Evolutionary conservation across 2,329 filamentous ascomycete genomes (phyloP).

Genomic region (Huntiella decipiens): DNA sequence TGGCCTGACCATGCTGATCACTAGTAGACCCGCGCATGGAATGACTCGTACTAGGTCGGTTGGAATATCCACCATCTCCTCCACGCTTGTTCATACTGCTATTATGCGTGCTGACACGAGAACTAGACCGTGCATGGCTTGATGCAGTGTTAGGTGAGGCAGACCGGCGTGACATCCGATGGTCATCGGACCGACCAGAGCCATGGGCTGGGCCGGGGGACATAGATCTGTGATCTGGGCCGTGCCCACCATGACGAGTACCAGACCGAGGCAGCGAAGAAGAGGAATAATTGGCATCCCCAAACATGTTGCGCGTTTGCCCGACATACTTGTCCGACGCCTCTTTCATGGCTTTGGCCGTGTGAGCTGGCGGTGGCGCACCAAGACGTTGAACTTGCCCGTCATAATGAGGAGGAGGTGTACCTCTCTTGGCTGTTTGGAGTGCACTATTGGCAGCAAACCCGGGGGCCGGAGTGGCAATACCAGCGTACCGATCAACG

Average conservation of each 20-base stretch:
- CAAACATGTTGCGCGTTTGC: conserved; percentile 68
- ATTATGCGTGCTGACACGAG: conserved; percentile 15
- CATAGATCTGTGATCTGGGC: conserved; percentile 37
- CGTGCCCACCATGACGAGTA: conserved; percentile 40
- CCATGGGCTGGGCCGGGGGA: conserved; percentile 44
- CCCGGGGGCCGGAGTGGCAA: conserved; percentile 58
- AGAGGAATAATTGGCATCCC: conserved; percentile 14
- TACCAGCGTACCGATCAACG: conserved; percentile 90
- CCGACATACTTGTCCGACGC: conserved; percentile 74
- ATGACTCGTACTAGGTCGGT: conserved; percentile 26
- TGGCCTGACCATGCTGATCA: conserved; percentile 15
- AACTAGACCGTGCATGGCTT: conserved; percentile 7
- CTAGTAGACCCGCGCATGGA: conserved; percentile 29
- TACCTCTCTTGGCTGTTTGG: conserved; percentile 45
- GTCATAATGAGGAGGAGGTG: conserved; percentile 77
- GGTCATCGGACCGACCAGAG: conserved; percentile 5
- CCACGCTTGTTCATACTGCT: conserved; percentile 25
- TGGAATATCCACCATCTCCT: conserved; percentile 31
- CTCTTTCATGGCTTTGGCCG: conserved; percentile 87
- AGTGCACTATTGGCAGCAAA: conserved; percentile 21
- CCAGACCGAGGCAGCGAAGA: conserved; percentile 18
- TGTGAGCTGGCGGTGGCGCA: conserved; percentile 79
- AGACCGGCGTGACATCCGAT: conserved; percentile 6
- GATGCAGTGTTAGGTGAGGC: conserved; percentile 6
- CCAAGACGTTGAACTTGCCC: conserved; percentile 60